Evolutionary conservation across 1,284 basidiomycete species (phyloP), one percentile per base, ranked within the genome.

Genomic region (Trametes hirsuta): DNA sequence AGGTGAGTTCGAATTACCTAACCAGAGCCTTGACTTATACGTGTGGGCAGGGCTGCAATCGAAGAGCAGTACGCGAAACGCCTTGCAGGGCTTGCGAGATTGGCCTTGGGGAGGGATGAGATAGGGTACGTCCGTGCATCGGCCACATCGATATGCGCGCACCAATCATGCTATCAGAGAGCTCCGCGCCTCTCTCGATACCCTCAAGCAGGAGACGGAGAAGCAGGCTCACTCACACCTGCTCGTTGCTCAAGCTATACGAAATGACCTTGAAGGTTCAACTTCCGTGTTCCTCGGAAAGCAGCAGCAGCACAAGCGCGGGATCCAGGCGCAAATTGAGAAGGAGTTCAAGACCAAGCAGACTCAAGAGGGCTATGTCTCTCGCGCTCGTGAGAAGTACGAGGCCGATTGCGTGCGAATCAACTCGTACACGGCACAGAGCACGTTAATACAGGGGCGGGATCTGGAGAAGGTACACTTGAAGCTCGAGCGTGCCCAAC

Each of bases 51-150:
- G 66, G 87, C 92, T 10, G 67, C 80, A 34, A 95, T 98, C 66
- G 96, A 99, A 74, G 96, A 98, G 67, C 97, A 98, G 36, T 98
- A 98, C 71, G 89, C 96, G 2, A 96, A 95, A 76, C 85, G 90
- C 39, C 72, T 99, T 10, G 78, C 84, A 22, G 95, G 93, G 75
- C 81, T 99, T 24, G 83, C 94, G 34, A 97, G 94, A 75, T 72
- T 81, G 59, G 70, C 84, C 1, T 77, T 98, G 22, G 95, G 96
- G 24, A 84, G 83, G 68, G 94, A 97, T 74, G 97, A 99, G 77
- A 93, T 96, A 62, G 96, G 94, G 90, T 93, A 69, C 55, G 58
- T 47, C n/a, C n/a, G 15, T 24, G 14, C 15, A 25, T 8, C 25
- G 14, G 37, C 11, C n/a, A 25, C 9, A 22, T 6, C 14, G n/a